These are phyloP conservation scores for Candida piceae DNA, from an alignment of 805 yeast species.

Conservation along the genomic window DNA sequence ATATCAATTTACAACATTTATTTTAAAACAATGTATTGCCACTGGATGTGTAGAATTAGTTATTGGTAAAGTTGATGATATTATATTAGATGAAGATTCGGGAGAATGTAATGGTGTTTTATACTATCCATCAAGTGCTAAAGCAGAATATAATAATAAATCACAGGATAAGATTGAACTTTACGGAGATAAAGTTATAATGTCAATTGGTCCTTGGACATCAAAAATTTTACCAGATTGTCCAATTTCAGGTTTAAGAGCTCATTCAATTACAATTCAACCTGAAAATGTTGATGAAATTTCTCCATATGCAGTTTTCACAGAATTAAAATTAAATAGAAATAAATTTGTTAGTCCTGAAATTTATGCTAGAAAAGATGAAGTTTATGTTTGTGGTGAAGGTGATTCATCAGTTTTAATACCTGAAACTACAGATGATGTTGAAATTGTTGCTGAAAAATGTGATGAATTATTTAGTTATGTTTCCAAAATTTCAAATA, in stretches of 20 bases:
- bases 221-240: constrained; percentile 85
- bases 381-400: constrained; percentile 95
- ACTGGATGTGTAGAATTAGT: constrained; percentile 79
- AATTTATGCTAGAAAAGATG: constrained; percentile 91
- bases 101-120: constrained; percentile 70
- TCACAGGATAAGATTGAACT: constrained; percentile 40
- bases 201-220: constrained; percentile 97
- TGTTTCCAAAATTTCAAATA: constrained; percentile 71
- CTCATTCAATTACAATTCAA: constrained; percentile 88
- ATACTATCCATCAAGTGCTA: constrained; percentile 41
- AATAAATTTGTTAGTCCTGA: constrained; percentile 82
- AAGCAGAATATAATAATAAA: constrained; percentile 28
- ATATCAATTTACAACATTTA: constrained; percentile 81
- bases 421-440: constrained; percentile 93
- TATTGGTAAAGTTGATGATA: constrained; percentile 75
- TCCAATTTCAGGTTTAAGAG: constrained; percentile 90
- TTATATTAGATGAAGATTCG: constrained; percentile 54
- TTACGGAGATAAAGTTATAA: constrained; percentile 69
- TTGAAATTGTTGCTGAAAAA: constrained; percentile 77
- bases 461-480: constrained; percentile 83
- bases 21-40: constrained; percentile 74
- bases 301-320: constrained; percentile 91
- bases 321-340: constrained; percentile 75
- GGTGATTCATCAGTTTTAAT: constrained; percentile 87
- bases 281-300: constrained; percentile 69